Percentiles rank a stretch among this genome's conserved stretches.
phyloP scores from a whole-genome alignment of 2,329 filamentous ascomycete species.

The Kalmusia sp. region DNA sequence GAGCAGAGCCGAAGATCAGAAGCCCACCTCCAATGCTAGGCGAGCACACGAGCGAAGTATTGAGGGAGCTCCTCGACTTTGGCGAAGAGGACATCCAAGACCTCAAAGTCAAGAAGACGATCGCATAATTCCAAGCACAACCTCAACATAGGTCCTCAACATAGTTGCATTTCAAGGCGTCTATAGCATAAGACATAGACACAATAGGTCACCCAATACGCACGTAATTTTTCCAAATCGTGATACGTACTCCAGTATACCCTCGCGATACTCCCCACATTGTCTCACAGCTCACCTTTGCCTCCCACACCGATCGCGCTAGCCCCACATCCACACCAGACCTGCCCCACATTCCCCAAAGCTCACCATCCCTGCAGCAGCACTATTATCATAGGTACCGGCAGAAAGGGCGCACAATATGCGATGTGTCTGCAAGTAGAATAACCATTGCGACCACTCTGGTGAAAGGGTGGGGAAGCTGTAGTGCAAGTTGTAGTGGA shows the following conservation, averaged over 20 bases:
- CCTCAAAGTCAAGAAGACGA: constrained; percentile 26
- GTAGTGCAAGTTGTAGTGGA: constrained; percentile 6
- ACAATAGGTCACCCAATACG: no score
- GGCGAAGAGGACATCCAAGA: constrained; percentile 29
- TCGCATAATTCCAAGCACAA: constrained; percentile 13
- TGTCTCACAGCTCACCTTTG: not conserved
- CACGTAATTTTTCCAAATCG: not conserved
- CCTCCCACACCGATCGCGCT: constrained; percentile 15
- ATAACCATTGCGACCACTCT: not conserved
- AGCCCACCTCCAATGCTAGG: constrained; percentile 82
- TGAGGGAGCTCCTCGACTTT: constrained; percentile 38
- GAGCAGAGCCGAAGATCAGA: constrained; percentile 76
- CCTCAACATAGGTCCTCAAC: no score
- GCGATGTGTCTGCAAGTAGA: constrained; percentile 4
- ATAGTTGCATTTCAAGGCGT: no score
- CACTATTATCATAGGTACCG: constrained; percentile 11
- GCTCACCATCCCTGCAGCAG: constrained; percentile 6
- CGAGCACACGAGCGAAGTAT: constrained; percentile 43
- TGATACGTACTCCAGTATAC: not conserved
- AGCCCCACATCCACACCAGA: constrained; percentile 28
- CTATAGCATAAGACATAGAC: no score
- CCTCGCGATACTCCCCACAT: constrained; percentile 1
- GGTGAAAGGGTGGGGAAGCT: constrained; percentile 15
- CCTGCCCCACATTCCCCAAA: constrained; percentile 17
- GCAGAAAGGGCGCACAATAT: constrained; percentile 11